Evolutionary conservation across 805 yeast genomes (phyloP).

Genomic region (Yamadazyma tumulicola): DNA sequence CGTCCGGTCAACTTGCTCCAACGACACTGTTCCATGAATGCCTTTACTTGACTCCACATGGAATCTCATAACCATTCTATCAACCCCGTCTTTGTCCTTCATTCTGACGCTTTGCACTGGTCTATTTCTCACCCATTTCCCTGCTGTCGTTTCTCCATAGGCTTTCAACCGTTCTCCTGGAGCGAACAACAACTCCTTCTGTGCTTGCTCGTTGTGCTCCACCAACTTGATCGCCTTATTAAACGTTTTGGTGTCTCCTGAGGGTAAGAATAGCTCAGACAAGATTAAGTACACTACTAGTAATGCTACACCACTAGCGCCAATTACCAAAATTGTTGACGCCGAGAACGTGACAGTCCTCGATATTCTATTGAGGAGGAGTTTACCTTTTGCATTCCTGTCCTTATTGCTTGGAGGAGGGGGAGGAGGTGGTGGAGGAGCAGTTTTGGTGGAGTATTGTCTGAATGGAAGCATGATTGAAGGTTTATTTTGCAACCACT

Average conservation of each 20-base stretch:
- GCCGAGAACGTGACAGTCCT: conserved; percentile 59
- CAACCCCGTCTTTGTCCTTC: conserved; percentile 71
- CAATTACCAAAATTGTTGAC: conserved; percentile 60
- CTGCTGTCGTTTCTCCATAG: conserved; percentile 68
- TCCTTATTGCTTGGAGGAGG: conserved; percentile 35
- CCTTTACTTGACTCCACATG: conserved; percentile 71
- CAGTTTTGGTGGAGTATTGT: conserved; percentile 16
- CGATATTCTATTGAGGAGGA: conserved; percentile 45
- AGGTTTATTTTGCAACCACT: neutral
- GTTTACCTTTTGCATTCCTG: conserved; percentile 37
- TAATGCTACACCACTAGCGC: conserved; percentile 65
- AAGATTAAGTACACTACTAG: conserved; percentile 70
- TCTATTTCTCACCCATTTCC: conserved; percentile 84
- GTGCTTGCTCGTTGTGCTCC: conserved; percentile 63
- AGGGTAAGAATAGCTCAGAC: conserved; percentile 80
- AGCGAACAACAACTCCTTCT: conserved; percentile 51
- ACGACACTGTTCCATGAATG: conserved; percentile 64
- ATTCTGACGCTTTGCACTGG: conserved; percentile 70
- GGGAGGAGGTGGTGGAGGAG: conserved; percentile 32
- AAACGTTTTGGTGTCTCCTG: conserved; percentile 88
- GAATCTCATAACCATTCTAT: conserved; percentile 79
- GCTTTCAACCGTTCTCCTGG: conserved; percentile 69
- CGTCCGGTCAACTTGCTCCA: conserved; percentile 74
- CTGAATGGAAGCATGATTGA: conserved; percentile 2
- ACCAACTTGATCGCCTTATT: conserved; percentile 78